Conservation (phyloP, 768 basidiomycete genomes). For the Russula brevipes region DNA sequence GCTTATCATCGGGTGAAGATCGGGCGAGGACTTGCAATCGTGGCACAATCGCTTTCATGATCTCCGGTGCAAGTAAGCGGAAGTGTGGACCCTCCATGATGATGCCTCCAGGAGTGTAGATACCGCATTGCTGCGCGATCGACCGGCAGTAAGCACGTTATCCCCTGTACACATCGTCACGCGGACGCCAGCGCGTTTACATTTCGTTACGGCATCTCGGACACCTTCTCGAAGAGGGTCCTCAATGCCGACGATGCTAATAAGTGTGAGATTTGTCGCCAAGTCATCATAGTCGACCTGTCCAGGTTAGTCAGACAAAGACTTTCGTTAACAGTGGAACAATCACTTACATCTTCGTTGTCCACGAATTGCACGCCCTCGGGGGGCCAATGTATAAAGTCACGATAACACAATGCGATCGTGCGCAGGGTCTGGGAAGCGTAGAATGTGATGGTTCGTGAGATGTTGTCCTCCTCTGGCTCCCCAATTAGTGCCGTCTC, state of each 20-base stretch:
- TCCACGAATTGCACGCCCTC: conserved; percentile 36
- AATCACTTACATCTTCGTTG: conserved; percentile 48
- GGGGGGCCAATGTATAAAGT: conserved; percentile 86
- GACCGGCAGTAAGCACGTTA: conserved; percentile 95
- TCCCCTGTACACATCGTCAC: conserved; percentile 99
- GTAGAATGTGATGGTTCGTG: conserved; percentile 93
- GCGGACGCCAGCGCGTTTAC: conserved; percentile 81
- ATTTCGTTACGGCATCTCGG: conserved; percentile 80
- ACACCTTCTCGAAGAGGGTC: conserved; percentile 93
- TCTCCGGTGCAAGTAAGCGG: conserved; percentile 62
- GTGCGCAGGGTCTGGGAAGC: conserved; percentile 95
- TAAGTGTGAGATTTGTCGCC: conserved; percentile 69
- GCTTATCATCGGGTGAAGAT: conserved; percentile 97
- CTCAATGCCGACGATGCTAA: conserved; percentile 92
- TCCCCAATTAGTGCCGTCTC: conserved; percentile 59
- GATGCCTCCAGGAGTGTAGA: conserved; percentile 88
- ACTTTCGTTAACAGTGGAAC: neutral
- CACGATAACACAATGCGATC: conserved; percentile 89
- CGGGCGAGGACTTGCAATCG: conserved; percentile 94
- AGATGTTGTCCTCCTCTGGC: conserved; percentile 74
- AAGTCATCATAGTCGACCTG: conserved; percentile 69
- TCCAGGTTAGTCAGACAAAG: neutral
- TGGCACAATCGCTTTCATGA: conserved; percentile 80
- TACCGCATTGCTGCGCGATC: conserved; percentile 93
- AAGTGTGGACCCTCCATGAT: conserved; percentile 98